These are phyloP conservation scores for Cystobasidium ongulense DNA, from an alignment of 768 basidiomycete genomes.

Conservation along the genomic window DNA sequence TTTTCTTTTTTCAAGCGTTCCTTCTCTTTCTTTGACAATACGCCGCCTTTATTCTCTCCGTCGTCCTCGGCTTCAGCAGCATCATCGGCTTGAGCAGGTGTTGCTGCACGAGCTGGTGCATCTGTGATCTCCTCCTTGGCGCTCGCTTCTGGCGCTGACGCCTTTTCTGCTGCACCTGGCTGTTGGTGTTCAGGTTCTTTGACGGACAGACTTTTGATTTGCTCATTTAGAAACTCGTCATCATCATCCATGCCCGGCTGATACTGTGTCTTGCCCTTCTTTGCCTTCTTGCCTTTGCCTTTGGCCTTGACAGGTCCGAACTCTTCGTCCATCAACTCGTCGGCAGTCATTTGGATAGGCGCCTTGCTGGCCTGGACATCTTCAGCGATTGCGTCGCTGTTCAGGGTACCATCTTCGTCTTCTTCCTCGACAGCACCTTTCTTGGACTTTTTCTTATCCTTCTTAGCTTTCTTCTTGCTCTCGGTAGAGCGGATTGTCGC, in stretches of 20 bases:
- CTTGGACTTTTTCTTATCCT: conserved; percentile 44
- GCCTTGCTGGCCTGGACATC: conserved; percentile 41
- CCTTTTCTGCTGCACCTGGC: conserved; percentile 40
- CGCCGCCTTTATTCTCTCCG: conserved; percentile 52
- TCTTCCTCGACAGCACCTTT: conserved; percentile 36
- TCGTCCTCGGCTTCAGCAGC: conserved; percentile 51
- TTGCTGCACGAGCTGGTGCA: conserved; percentile 26
- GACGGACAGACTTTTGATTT: conserved; percentile 11
- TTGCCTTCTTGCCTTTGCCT: conserved; percentile 44
- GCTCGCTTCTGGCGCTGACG: neutral
- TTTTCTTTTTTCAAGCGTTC: conserved; percentile 93
- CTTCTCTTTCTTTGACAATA: conserved; percentile 91
- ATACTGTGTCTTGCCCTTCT: conserved; percentile 48
- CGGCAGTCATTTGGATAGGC: conserved; percentile 22
- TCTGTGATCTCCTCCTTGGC: conserved; percentile 34
- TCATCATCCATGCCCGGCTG: conserved; percentile 38
- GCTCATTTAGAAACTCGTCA: conserved; percentile 23
- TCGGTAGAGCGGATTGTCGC: neutral
- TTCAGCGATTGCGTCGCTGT: conserved; percentile 13
- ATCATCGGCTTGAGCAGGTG: conserved; percentile 5
- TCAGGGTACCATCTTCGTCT: neutral
- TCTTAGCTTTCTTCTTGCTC: conserved; percentile 48
- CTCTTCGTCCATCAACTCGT: conserved; percentile 29
- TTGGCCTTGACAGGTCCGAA: conserved; percentile 6
- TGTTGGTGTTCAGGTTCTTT: conserved; percentile 21